phyloP scores from a whole-genome alignment of 208 protist species.

The Trypanosoma scelopori region DNA sequence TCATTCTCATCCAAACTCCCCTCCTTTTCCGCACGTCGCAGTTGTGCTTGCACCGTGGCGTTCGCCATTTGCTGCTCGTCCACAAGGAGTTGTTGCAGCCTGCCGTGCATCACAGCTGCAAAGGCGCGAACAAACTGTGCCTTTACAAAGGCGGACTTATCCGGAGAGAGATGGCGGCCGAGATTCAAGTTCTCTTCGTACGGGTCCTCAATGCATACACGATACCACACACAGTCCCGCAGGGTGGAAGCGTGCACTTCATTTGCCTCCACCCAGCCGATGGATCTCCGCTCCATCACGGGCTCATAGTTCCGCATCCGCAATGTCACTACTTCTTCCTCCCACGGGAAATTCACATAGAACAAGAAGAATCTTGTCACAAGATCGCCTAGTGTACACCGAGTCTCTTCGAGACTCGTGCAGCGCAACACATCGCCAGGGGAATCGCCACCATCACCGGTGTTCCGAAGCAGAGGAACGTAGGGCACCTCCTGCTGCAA shows the following conservation, averaged over 20 bases:
- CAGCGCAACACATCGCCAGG: not conserved
- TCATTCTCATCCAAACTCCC: conserved; percentile 24
- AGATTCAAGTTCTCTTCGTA: conserved; percentile 82
- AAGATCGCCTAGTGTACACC: not conserved
- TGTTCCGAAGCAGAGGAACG: conserved; percentile 42
- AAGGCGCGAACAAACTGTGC: conserved; percentile 58
- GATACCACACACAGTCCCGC: conserved; percentile 55
- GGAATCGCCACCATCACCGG: not conserved
- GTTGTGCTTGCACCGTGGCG: not conserved
- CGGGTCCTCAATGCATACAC: conserved; percentile 77
- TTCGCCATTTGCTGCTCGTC: not conserved
- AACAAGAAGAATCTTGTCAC: conserved; percentile 20
- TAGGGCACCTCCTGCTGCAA: conserved; percentile 37
- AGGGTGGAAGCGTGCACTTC: conserved; percentile 31
- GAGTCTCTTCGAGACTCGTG: not conserved
- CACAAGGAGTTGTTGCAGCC: not conserved
- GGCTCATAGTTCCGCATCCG: not conserved
- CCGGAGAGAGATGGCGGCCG: conserved; percentile 54
- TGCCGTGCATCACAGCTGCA: conserved; percentile 8
- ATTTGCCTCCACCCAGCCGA: conserved; percentile 40
- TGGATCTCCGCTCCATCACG: not conserved
- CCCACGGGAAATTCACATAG: conserved; percentile 23
- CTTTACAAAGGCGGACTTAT: conserved; percentile 60
- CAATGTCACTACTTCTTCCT: conserved; percentile 17
- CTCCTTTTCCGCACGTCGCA: conserved; percentile 7